phyloP scores from a whole-genome alignment of 108 stramenopile species.

The Fragilaria radians region DNA sequence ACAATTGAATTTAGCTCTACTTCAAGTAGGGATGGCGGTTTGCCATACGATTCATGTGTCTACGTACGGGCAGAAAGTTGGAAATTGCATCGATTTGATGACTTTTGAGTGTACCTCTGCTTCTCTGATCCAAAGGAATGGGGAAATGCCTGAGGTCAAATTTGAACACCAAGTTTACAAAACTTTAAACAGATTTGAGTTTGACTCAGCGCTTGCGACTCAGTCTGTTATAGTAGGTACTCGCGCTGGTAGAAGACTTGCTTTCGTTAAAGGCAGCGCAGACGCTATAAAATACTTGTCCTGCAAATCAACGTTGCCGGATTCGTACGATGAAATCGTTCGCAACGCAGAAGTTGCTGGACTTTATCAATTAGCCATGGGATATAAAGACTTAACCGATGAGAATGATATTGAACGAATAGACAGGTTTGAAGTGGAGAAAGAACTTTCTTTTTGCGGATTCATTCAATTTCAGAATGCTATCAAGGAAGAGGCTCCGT shows the following conservation, averaged over 20 bases:
- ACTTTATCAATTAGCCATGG: constrained; percentile 52
- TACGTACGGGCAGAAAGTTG: constrained; percentile 30
- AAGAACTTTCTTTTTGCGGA: constrained; percentile 82
- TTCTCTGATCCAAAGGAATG: neutral
- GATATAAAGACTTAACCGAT: constrained; percentile 26
- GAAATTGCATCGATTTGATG: constrained; percentile 45
- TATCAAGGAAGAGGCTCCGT: constrained; percentile 82
- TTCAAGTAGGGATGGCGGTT: constrained; percentile 46
- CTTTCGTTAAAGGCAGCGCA: constrained; percentile 44
- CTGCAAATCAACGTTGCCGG: constrained; percentile 26
- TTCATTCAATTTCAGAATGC: constrained; percentile 93
- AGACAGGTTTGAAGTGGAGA: constrained; percentile 63
- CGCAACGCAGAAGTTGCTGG: constrained; percentile 33
- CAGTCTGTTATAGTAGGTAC: constrained; percentile 54
- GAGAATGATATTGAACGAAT: constrained; percentile 37
- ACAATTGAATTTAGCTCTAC: constrained; percentile 3
- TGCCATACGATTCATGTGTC: constrained; percentile 43
- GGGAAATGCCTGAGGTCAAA: constrained; percentile 1
- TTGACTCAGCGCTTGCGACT: constrained; percentile 57
- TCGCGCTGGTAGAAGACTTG: constrained; percentile 14
- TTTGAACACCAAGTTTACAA: constrained; percentile 14
- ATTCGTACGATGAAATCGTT: constrained; percentile 30
- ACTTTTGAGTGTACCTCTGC: neutral
- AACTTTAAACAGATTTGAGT: constrained; percentile 49
- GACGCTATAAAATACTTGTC: constrained; percentile 46